Conservation (phyloP, 2,329 filamentous ascomycete genomes). For the Trichoderma cornu-damae region DNA sequence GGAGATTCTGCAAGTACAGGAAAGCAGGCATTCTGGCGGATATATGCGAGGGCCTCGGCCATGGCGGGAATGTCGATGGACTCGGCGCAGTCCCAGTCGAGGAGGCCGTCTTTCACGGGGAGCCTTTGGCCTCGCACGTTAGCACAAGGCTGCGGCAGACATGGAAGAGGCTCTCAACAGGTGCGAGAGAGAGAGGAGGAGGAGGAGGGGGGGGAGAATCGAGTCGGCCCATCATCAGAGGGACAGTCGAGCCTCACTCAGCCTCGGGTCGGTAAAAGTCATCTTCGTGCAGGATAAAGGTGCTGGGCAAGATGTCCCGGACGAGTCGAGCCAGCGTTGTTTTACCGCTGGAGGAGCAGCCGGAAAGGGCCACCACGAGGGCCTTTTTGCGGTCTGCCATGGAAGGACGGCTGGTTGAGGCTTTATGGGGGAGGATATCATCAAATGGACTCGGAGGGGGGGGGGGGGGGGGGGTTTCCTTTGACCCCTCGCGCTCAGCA, state of each 20-base stretch:
- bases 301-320: conserved; percentile 69
- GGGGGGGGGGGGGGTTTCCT: neutral
- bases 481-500: neutral
- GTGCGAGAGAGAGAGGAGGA: no score
- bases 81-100: conserved; percentile 89
- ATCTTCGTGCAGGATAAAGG: conserved; percentile 88
- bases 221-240: no score
- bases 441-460: no score
- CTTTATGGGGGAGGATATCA: neutral
- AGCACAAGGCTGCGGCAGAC: neutral
- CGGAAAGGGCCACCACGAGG: conserved; percentile 75
- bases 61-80: conserved; percentile 69
- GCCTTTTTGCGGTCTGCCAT: conserved; percentile 30
- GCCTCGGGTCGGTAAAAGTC: conserved; percentile 87
- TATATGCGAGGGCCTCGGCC: conserved; percentile 60
- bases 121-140: conserved; percentile 37
- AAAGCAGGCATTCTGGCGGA: conserved; percentile 62
- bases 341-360: conserved; percentile 89
- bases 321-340: conserved; percentile 85
- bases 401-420: neutral
- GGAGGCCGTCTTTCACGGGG: conserved; percentile 54
- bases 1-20: conserved; percentile 45
- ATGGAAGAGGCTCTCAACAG: neutral
- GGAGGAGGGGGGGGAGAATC: no score
- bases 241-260: conserved; percentile 52